phyloP scores from a whole-genome alignment of 2,329 filamentous ascomycete genomes.

The Arthroderma sp. region DNA sequence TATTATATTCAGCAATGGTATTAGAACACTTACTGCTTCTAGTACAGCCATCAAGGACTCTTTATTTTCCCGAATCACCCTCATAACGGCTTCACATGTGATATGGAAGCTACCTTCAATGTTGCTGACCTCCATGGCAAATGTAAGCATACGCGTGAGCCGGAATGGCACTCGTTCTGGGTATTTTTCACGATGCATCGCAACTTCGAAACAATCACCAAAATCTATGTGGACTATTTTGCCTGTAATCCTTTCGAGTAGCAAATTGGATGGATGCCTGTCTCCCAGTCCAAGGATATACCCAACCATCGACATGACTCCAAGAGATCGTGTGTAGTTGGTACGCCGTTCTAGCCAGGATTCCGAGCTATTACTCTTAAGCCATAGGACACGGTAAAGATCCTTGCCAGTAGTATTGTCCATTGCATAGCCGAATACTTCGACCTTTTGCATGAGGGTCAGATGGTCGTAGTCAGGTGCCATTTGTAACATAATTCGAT shows the following conservation, averaged over 20 bases:
- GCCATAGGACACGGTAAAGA: constrained; percentile 91
- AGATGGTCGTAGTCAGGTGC: constrained; percentile 97
- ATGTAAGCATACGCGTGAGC: constrained; percentile 95
- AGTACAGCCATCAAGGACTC: constrained; percentile 97
- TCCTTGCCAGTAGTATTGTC: constrained; percentile 99
- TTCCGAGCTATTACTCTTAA: constrained; percentile 97
- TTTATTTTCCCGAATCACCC: constrained; percentile 90
- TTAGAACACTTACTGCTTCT: constrained; percentile 63
- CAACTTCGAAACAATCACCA: constrained; percentile 97
- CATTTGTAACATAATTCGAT: constrained; percentile 99
- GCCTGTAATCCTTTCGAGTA: constrained; percentile 90
- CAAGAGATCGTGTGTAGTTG: constrained; percentile 95
- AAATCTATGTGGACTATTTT: constrained; percentile 99
- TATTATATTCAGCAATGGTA: background rate
- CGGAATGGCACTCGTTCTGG: constrained; percentile 96
- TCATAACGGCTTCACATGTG: constrained; percentile 97
- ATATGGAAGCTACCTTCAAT: constrained; percentile 98
- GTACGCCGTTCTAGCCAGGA: constrained; percentile 94
- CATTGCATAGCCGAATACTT: constrained; percentile 96
- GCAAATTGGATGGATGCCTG: constrained; percentile 91
- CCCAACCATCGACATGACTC: constrained; percentile 99
- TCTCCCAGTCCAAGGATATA: constrained; percentile 96
- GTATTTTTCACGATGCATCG: constrained; percentile 99
- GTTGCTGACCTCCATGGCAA: constrained; percentile 99
- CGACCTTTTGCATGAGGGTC: constrained; percentile 98